These are phyloP conservation scores for Ganoderma resinaceum DNA, from an alignment of 1,284 basidiomycete species.

Conservation along the genomic window DNA sequence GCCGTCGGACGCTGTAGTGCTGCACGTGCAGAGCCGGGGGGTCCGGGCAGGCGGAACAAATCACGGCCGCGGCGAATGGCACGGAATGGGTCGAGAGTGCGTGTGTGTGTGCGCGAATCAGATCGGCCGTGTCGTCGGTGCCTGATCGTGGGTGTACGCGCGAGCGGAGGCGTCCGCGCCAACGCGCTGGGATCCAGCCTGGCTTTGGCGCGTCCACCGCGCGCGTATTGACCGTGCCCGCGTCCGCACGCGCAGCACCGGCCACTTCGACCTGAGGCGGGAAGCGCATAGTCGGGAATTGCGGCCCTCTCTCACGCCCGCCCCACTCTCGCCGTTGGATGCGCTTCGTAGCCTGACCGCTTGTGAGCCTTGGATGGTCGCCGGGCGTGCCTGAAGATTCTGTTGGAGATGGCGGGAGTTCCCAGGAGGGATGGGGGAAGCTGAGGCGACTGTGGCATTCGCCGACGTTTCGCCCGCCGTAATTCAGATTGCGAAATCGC, in stretches of 20 bases:
- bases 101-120: neutral
- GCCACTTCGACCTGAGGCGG: neutral
- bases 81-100: neutral
- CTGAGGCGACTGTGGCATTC: neutral
- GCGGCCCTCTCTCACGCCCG: neutral
- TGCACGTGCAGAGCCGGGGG: too few relatives aligned
- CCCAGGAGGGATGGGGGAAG: neutral
- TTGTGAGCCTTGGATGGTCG: neutral
- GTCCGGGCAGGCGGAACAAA: neutral
- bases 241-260: neutral
- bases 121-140: constrained; percentile 2
- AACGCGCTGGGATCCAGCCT: neutral
- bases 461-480: neutral
- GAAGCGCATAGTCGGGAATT: neutral
- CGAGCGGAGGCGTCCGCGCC: neutral
- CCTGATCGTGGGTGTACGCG: neutral
- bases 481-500: neutral
- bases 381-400: constrained; percentile 1
- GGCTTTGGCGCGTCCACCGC: neutral
- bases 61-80: neutral
- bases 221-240: neutral
- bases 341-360: neutral
- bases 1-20: neutral
- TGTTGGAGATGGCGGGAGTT: constrained; percentile 2
- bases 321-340: neutral